A percentile compares a stretch with the other conserved stretches of the same genome.
Evolutionary conservation across 2,329 filamentous ascomycete genomes (phyloP).

Genomic region (Botrytis cinerea): DNA sequence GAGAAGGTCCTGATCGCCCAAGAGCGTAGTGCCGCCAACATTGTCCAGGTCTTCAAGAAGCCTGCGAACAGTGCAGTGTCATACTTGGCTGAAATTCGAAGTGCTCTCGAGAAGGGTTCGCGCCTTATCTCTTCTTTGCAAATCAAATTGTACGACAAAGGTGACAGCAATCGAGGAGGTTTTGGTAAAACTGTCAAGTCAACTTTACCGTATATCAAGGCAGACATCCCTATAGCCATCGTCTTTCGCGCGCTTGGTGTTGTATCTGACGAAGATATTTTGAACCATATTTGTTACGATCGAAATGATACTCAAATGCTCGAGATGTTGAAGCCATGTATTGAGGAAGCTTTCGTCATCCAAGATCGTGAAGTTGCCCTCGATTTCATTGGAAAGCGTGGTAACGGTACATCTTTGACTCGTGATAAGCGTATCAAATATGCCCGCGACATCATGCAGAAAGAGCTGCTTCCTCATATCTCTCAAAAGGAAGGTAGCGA

Average conservation of each 20-base stretch:
- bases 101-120: slow-evolving; percentile 93
- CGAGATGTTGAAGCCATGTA: slow-evolving; percentile 94
- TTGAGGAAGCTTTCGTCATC: slow-evolving; percentile 94
- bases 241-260: slow-evolving; percentile 95
- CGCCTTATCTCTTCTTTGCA: slow-evolving; percentile 90
- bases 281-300: slow-evolving; percentile 97
- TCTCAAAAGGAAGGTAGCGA: slow-evolving; percentile 94
- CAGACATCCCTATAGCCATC: slow-evolving; percentile 89
- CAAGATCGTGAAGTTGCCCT: slow-evolving; percentile 93
- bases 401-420: slow-evolving; percentile 71
- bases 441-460: slow-evolving; percentile 92
- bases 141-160: slow-evolving; percentile 87
- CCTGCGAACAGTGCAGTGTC: slow-evolving; percentile 88
- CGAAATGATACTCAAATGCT: slow-evolving; percentile 95
- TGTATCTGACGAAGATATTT: slow-evolving; percentile 95
- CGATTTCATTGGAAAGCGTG: slow-evolving; percentile 94
- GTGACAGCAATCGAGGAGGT: slow-evolving; percentile 73
- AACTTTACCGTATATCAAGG: slow-evolving; percentile 90
- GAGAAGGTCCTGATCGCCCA: slow-evolving; percentile 98
- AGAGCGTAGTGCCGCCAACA: slow-evolving; percentile 95
- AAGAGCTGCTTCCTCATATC: slow-evolving; percentile 95
- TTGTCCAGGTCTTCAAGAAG: slow-evolving; percentile 99
- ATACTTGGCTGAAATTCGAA: slow-evolving; percentile 93
- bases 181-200: slow-evolving; percentile 88
- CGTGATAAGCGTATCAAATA: slow-evolving; percentile 88